phyloP scores from a whole-genome alignment of 176 grass and related monocot species.

The Thalia dealbata region DNA sequence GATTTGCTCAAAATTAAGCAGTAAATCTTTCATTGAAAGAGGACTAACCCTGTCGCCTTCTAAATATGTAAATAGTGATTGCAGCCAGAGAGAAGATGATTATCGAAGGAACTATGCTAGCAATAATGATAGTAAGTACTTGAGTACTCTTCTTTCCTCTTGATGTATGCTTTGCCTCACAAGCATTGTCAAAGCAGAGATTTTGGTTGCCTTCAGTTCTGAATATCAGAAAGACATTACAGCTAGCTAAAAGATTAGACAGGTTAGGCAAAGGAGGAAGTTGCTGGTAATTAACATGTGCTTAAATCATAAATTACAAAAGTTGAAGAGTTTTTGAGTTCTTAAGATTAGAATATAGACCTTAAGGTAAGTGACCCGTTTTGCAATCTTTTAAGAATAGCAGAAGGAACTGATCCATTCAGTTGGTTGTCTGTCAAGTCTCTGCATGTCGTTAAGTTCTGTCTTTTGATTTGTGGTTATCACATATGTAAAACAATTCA shows the following conservation, averaged over 20 bases:
- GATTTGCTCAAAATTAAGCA: not conserved
- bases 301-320: not conserved
- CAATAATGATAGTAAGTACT: constrained; percentile 22
- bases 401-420: constrained; percentile 7
- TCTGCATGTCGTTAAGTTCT: not conserved
- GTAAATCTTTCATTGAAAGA: not conserved
- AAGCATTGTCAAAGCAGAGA: constrained; percentile 17
- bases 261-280: not conserved
- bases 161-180: not conserved
- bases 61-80: constrained; percentile 20
- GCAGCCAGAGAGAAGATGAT: constrained; percentile 15
- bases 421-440: constrained; percentile 15
- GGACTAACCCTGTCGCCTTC: constrained; percentile 24
- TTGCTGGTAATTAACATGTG: not conserved
- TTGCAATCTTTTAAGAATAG: not conserved
- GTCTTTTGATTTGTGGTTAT: not conserved
- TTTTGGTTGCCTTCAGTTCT: constrained; percentile 28
- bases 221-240: constrained; percentile 10
- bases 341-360: not conserved
- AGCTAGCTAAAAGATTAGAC: not conserved
- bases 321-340: not conserved
- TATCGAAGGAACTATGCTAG: constrained; percentile 16
- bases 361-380: constrained; percentile 2
- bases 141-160: constrained; percentile 8
- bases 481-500: not conserved